These are phyloP conservation scores for Coleophoma eucalyptorum DNA, from an alignment of 2,329 filamentous ascomycete genomes.

Conservation along the genomic window DNA sequence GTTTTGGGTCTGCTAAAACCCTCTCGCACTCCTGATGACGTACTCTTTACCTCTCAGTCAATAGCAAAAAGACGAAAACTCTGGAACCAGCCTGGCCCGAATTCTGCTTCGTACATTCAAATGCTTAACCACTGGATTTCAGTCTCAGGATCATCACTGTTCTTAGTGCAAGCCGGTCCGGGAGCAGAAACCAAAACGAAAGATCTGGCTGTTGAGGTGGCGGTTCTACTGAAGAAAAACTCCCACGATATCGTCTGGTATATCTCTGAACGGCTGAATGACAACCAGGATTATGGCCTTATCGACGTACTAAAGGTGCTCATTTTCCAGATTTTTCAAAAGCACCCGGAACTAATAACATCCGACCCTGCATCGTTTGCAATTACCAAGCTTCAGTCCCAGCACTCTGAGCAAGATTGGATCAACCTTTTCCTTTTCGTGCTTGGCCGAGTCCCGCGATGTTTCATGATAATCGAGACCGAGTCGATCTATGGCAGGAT, in stretches of 20 bases:
- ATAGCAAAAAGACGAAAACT: slow-evolving; percentile 2
- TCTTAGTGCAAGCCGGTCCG: slow-evolving; percentile 1
- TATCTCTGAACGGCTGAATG: background rate
- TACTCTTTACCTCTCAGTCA: background rate
- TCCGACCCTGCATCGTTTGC: no score
- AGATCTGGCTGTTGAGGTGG: background rate
- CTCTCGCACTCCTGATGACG: no score
- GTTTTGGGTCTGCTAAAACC: no score
- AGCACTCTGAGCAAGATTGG: background rate
- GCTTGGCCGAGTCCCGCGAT: background rate
- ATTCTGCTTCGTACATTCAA: background rate
- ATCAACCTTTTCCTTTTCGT: background rate
- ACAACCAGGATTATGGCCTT: background rate
- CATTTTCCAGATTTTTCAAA: background rate
- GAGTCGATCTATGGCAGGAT: background rate
- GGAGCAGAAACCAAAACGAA: slow-evolving; percentile 1
- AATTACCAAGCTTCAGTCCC: no score
- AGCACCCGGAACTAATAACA: background rate
- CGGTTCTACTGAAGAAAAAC: background rate
- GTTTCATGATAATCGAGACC: slow-evolving; percentile 1
- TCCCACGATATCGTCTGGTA: slow-evolving; percentile 3
- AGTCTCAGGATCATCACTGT: slow-evolving; percentile 2
- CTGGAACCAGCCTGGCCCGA: background rate
- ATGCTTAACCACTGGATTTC: slow-evolving; percentile 1
- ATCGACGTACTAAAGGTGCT: slow-evolving; percentile 1